Evolutionary conservation across 2,329 filamentous ascomycete species (phyloP), one percentile per base, ranked within the genome.

Genomic region (Aspergillus sp.): DNA sequence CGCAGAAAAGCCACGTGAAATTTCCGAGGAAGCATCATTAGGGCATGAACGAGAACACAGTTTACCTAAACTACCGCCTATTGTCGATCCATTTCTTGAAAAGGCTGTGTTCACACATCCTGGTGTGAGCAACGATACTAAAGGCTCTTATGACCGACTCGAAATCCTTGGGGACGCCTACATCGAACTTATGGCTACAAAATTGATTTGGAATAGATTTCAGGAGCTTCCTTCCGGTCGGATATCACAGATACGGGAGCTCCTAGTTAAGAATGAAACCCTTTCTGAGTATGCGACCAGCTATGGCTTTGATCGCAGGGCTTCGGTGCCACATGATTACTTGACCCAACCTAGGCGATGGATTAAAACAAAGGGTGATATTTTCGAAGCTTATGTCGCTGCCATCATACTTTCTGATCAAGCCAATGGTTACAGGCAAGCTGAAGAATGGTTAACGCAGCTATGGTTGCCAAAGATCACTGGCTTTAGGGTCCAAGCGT

Each of bases 101-200:
- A 69, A 67, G 27, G 77, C 81, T 11, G 79, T 82, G 8, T 85
- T 90, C 56, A 88, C 78, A 1, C 88, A 91, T 54, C 69, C 75
- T 1, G 81, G 79, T 1, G 59, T 71, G 36, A 54, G 56, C 42
- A 58, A 51, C 32, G 44, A 57, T 38, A 41, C 44, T 30, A 44
- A 48, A 32, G 39, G 45, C 35, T 77, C 73, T 57, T 96, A 96
- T 65, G 90, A 96, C 58, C 79, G 81, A 12, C 79, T 96, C 6
- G 91, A 97, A 66, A 90, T 91, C 70, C 75, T 95, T 6, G 91
- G 91, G 6, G 91, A 97, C 62, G 85, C 88, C 13, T 91, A 91
- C 56, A 73, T 95, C 40, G 86, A 94, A 58, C 69, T 90, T 40
- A 81, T 90, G 37, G 81, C 90, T 5, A 83, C 86, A 0, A 78